Conservation (phyloP, 208 protist genomes). For the Trypanosoma caninum region DNA sequence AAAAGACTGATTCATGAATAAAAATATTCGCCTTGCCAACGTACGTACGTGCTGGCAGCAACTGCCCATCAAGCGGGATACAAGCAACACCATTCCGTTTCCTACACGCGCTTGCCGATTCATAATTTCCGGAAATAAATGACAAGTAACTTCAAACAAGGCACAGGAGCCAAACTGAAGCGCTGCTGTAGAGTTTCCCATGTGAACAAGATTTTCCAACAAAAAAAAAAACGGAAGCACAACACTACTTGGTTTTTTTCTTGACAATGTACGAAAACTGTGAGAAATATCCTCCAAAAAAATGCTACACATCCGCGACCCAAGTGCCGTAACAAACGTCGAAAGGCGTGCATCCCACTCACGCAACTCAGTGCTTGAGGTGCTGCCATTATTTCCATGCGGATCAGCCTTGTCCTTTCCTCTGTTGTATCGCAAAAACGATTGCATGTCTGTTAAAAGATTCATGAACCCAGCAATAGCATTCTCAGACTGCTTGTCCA, state of each 20-base stretch:
- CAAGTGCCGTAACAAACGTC: conserved; percentile 72
- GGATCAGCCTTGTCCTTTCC: conserved; percentile 30
- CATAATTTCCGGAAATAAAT: conserved; percentile 82
- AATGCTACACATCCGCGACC: conserved; percentile 48
- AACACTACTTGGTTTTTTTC: conserved; percentile 36
- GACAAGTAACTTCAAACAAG: conserved; percentile 63
- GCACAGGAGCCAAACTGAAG: conserved; percentile 75
- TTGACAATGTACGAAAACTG: conserved; percentile 52
- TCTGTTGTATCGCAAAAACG: conserved; percentile 61
- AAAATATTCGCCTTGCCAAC: conserved; percentile 48
- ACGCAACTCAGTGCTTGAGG: conserved; percentile 15
- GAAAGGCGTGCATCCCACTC: conserved; percentile 77
- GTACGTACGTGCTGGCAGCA: conserved; percentile 77
- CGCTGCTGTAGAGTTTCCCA: conserved; percentile 75
- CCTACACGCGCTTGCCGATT: conserved; percentile 70
- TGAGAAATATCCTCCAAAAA: conserved; percentile 61
- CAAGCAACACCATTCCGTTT: conserved; percentile 71
- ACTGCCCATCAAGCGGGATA: conserved; percentile 85
- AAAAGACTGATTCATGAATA: conserved; percentile 80
- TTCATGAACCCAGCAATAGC: conserved; percentile 63
- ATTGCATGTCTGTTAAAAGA: conserved; percentile 67
- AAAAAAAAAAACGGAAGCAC: conserved; percentile 86
- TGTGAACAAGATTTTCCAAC: conserved; percentile 69
- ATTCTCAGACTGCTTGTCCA: conserved; percentile 40
- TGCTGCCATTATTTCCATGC: neutral